Evolutionary conservation across 192 early-diverging fungal species (phyloP).

Genomic region (Backusella sp.): DNA sequence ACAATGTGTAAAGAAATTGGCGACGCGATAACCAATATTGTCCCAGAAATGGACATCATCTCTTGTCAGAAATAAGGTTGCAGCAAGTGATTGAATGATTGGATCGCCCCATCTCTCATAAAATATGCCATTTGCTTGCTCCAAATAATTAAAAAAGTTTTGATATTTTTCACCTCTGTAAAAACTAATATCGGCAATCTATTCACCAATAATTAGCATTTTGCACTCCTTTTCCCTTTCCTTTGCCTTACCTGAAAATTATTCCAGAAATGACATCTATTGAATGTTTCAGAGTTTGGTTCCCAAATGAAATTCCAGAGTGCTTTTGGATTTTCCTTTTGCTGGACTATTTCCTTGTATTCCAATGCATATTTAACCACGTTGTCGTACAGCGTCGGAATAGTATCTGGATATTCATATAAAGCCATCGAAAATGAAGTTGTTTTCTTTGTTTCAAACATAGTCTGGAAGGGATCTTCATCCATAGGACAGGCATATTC

Average conservation of each 20-base stretch:
- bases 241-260: slow-evolving; percentile 54
- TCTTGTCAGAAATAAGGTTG: slow-evolving; percentile 57
- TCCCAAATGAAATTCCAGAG: slow-evolving; percentile 29
- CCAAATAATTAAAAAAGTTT: slow-evolving; percentile 61
- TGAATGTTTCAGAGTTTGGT: slow-evolving; percentile 21
- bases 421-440: slow-evolving; percentile 53
- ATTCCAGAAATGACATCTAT: slow-evolving; percentile 74
- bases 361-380: slow-evolving; percentile 34
- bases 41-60: slow-evolving; percentile 72
- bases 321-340: background rate
- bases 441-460: slow-evolving; percentile 48
- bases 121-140: slow-evolving; percentile 67
- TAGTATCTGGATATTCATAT: slow-evolving; percentile 48
- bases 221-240: background rate
- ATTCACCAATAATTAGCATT: background rate
- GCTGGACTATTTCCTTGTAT: slow-evolving; percentile 16
- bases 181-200: slow-evolving; percentile 52
- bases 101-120: slow-evolving; percentile 79
- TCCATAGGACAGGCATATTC: slow-evolving; percentile 50
- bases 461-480: slow-evolving; percentile 56
- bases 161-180: slow-evolving; percentile 58
- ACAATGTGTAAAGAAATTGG: slow-evolving; percentile 63
- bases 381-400: slow-evolving; percentile 49
- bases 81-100: slow-evolving; percentile 66
- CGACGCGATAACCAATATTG: slow-evolving; percentile 68